phyloP scores from a whole-genome alignment of 1,284 basidiomycete species.

The Ganoderma sinense region DNA sequence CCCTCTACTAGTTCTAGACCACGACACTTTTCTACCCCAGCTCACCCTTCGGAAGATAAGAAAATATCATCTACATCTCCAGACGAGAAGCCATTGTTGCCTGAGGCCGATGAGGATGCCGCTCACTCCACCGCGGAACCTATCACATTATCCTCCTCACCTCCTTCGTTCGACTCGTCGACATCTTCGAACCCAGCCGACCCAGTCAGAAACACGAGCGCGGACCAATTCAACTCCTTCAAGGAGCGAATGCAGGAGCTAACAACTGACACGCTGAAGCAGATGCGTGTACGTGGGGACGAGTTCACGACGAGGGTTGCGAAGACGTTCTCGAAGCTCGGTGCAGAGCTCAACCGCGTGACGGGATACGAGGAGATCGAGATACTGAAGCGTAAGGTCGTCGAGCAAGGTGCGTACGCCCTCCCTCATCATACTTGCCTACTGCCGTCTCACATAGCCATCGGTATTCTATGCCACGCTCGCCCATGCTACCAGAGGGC shows the following conservation, averaged over 20 bases:
- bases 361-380: constrained; percentile 95
- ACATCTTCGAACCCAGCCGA: not conserved
- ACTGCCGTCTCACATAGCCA: not conserved
- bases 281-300: constrained; percentile 61
- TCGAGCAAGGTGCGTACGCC: constrained; percentile 72
- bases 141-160: not conserved
- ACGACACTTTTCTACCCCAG: constrained; percentile 22
- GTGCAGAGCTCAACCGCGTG: constrained; percentile 81
- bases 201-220: not conserved
- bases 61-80: not conserved
- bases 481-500: constrained; percentile 54
- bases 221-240: constrained; percentile 18
- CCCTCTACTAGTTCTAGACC: constrained; percentile 9
- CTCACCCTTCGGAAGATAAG: constrained; percentile 17
- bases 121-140: not conserved
- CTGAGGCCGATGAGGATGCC: not conserved
- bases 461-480: constrained; percentile 5
- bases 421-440: not conserved
- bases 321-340: constrained; percentile 73
- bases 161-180: not conserved
- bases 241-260: constrained; percentile 52
- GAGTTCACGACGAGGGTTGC: constrained; percentile 62
- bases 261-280: constrained; percentile 55
- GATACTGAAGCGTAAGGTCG: constrained; percentile 79
- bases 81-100: not conserved